Conservation (phyloP, 1,284 basidiomycete species). For the Ceratobasidium sp. region DNA sequence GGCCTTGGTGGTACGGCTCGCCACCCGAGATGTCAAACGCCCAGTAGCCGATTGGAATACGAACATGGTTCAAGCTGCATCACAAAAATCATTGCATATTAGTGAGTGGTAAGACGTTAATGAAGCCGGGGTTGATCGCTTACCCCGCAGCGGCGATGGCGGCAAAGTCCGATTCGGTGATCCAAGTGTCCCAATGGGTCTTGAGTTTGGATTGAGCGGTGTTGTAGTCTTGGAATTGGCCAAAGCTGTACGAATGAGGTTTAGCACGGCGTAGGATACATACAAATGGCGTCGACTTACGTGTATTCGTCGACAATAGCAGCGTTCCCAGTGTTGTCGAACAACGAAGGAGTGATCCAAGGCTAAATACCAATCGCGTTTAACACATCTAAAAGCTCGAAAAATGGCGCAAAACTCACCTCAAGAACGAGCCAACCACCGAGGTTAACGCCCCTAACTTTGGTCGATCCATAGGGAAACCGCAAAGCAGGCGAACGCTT, state of each 20-base stretch:
- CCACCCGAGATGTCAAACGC: conserved; percentile 85
- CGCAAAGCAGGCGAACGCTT: conserved; percentile 39
- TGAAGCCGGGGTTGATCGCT: neutral
- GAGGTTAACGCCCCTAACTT: conserved; percentile 68
- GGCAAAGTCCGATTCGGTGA: conserved; percentile 81
- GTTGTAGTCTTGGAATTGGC: conserved; percentile 56
- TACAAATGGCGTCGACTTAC: conserved; percentile 69
- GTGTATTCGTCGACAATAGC: conserved; percentile 88
- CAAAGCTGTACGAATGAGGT: conserved; percentile 62
- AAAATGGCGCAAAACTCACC: conserved; percentile 23
- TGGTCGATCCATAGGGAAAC: conserved; percentile 48
- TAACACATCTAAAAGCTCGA: conserved; percentile 3
- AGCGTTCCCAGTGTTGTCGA: conserved; percentile 63
- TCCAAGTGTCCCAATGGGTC: conserved; percentile 85
- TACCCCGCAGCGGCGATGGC: conserved; percentile 46
- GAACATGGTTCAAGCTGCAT: conserved; percentile 46
- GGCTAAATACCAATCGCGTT: conserved; percentile 62
- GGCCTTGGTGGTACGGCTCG: conserved; percentile 89
- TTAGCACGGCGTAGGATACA: neutral
- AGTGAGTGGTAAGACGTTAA: conserved; percentile 7
- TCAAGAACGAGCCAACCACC: conserved; percentile 80
- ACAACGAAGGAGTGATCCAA: conserved; percentile 90
- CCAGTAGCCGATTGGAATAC: conserved; percentile 91
- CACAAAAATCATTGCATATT: neutral
- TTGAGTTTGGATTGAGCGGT: conserved; percentile 67